Evolutionary conservation across 805 yeast species (phyloP), one percentile per base, ranked within the genome.

Genomic region (Kuraishia ogatae): DNA sequence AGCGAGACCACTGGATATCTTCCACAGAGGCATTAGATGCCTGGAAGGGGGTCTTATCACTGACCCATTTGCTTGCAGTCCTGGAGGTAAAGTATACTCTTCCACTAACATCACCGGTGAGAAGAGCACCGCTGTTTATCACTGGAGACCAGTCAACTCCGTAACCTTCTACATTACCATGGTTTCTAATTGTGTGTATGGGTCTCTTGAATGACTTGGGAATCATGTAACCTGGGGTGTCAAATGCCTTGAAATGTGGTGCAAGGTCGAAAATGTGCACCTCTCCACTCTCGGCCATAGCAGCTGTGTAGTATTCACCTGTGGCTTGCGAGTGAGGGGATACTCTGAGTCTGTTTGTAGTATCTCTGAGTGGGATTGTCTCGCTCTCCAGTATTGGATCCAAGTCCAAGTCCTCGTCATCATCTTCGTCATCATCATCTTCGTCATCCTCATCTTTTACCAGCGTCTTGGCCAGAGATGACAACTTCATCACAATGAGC

Each of bases 71-170:
- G 35, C 86, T 78, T 3, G 87, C 78, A 50, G 89, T 87, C 68
- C 96, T 81, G 54, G 81, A 77, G 7, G 98, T 91, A 55, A 85
- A 74, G 69, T 80, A 87, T 48, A 93, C 81, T 64, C 93, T 78
- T 53, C 99, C 99, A 21, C 87, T 74, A 60, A 89, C 76, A 68
- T 94, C 99, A 63, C 99, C 99, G 2, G 96, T 81, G 56, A 94
- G 76, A 58, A 94, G 73, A 1, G 91, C 79, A 22, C 98, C 98
- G 2, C 89, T 81, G 60, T 78, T 79, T 57, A 84, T 80, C 59
- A 87, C 73, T 49, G 97, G 97, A 1, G 96, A 89, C 99, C 99
- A 94, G 70, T 93, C 99, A 50, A 94, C 70, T 17, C 97, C 99
- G 65, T 90, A 94, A 39, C 99, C 98, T 73, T 94, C 99, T n/a